Percentiles rank a stretch among this genome's conserved stretches.
These are phyloP conservation scores for Fraxinus anomala DNA, from an alignment of 257 asterid species.

Conservation along the genomic window DNA sequence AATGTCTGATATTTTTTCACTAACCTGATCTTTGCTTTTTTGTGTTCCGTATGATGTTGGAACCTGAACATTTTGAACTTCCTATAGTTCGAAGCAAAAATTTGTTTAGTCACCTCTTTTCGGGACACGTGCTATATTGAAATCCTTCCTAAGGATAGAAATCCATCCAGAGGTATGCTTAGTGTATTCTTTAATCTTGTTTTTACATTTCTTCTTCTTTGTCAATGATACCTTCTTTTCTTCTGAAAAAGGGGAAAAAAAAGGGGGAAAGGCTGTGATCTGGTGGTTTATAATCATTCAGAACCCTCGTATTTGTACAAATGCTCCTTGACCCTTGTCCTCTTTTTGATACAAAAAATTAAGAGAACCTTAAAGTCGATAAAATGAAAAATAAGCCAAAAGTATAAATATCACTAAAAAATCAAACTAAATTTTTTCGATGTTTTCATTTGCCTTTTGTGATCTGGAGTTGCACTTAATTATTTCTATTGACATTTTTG, in stretches of 20 bases:
- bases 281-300: too few species aligned
- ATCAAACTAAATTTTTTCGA: not conserved
- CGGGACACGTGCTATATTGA: conserved; percentile 80
- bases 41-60: not conserved
- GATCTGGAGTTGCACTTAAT: not conserved
- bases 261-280: too few species aligned
- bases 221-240: not conserved
- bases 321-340: too few species aligned
- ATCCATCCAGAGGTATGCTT: conserved; percentile 56
- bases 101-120: conserved; percentile 84
- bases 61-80: not conserved
- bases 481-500: not conserved
- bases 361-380: too few species aligned
- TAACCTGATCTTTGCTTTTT: too few species aligned
- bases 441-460: not conserved
- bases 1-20: too few species aligned
- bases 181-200: not conserved
- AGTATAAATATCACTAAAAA: not conserved
- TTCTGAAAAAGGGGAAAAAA: too few species aligned
- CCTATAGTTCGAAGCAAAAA: conserved; percentile 77
- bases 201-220: not conserved
- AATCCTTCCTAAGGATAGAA: conserved; percentile 70
- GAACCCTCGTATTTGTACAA: too few species aligned
- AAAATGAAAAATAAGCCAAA: not conserved
- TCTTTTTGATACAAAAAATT: too few species aligned